Percentiles rank a stretch among this genome's conserved stretches.
Conservation (phyloP, 2,329 filamentous ascomycete genomes). For the Leptographium galeiforme region DNA sequence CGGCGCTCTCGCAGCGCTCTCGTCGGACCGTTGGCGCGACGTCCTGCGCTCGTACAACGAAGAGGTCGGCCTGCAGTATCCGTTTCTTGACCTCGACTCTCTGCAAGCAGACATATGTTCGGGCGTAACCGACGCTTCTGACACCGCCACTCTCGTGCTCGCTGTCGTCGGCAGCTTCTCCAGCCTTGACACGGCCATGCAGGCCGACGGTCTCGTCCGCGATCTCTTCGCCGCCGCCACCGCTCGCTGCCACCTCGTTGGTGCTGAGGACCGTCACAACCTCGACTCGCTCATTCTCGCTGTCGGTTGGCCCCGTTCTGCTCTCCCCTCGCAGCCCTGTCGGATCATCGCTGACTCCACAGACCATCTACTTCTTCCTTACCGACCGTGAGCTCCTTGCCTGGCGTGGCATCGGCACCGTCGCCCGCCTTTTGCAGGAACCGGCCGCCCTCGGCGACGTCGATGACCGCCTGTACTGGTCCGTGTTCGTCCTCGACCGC, state of each 20-base stretch:
- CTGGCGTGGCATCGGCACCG: neutral
- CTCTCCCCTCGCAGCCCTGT: too few relatives aligned
- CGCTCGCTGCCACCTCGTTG: neutral
- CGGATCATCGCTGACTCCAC: neutral
- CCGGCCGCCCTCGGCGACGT: too few relatives aligned
- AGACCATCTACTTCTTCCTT: constrained; percentile 2
- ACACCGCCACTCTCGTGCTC: neutral
- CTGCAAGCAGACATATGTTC: neutral
- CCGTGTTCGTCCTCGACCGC: constrained; percentile 3
- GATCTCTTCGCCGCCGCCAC: neutral
- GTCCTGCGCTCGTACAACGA: neutral
- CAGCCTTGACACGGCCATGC: neutral
- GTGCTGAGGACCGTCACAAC: neutral
- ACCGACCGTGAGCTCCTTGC: neutral
- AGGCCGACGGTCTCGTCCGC: neutral
- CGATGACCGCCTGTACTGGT: neutral
- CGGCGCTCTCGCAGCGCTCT: neutral
- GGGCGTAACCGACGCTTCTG: neutral
- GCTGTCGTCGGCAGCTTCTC: neutral
- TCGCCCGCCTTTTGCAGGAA: neutral
- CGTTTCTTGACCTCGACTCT: neutral
- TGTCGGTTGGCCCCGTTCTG: neutral
- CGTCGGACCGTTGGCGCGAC: neutral
- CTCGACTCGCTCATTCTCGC: neutral
- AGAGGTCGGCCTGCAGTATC: constrained; percentile 1